Conservation (phyloP, 2,329 filamentous ascomycete genomes). For the Epichloe aotearoae region DNA sequence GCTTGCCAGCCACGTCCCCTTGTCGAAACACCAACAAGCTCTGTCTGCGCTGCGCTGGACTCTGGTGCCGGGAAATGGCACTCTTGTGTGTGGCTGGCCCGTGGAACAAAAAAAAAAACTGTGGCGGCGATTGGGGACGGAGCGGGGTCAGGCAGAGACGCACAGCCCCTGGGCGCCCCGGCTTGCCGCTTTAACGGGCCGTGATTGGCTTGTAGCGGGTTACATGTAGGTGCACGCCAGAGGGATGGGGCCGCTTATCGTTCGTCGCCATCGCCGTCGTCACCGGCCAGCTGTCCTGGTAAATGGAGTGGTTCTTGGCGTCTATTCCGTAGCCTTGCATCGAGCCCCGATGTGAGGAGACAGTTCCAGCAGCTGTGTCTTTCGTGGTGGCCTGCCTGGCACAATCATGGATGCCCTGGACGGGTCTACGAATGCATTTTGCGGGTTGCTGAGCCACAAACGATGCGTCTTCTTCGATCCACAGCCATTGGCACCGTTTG, state of each 20-base stretch:
- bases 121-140: background rate
- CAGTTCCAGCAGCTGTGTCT: background rate
- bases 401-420: background rate
- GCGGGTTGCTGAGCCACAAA: background rate
- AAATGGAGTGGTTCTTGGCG: background rate
- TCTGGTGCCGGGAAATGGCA: background rate
- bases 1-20: too few species aligned
- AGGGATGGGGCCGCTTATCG: background rate
- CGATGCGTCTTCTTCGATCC: background rate
- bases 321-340: background rate
- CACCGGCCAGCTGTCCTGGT: background rate
- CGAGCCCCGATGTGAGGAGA: background rate
- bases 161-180: constrained; percentile 10
- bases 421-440: background rate
- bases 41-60: background rate
- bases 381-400: background rate
- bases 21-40: background rate
- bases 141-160: constrained; percentile 10
- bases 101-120: background rate
- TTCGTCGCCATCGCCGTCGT: constrained; percentile 4
- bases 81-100: background rate
- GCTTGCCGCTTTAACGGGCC: constrained; percentile 17
- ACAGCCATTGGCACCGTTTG: background rate
- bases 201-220: constrained; percentile 23
- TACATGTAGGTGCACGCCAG: constrained; percentile 3